These are phyloP conservation scores for Candolleomyces aberdarensis DNA, from an alignment of 768 basidiomycete species.

Conservation along the genomic window DNA sequence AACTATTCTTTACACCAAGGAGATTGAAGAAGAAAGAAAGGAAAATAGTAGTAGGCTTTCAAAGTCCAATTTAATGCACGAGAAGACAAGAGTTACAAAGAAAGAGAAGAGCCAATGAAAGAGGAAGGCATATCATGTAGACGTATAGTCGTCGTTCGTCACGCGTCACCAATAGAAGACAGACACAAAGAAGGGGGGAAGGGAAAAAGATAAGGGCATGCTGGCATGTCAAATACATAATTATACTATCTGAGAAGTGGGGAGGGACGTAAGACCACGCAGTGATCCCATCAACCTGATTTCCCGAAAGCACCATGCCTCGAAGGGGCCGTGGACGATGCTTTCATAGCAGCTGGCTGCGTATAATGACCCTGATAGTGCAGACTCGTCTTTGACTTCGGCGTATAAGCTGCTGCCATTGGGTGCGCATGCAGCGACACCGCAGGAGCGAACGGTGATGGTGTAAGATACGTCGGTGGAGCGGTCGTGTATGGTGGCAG, in stretches of 20 bases:
- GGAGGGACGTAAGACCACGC: not conserved
- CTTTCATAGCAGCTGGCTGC: not conserved
- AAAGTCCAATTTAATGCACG: constrained; percentile 1
- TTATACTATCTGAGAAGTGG: not conserved
- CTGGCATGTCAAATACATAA: not conserved
- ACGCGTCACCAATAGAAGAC: not conserved
- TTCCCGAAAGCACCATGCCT: no score
- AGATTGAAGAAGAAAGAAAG: not conserved
- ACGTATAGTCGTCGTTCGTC: not conserved
- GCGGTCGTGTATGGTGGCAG: not conserved
- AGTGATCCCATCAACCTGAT: not conserved
- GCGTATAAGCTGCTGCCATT: not conserved
- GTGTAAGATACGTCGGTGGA: not conserved
- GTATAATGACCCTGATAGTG: not conserved
- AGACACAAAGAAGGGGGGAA: not conserved
- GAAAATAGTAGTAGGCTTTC: not conserved
- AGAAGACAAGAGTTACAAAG: not conserved
- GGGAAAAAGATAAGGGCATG: not conserved
- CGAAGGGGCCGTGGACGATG: no score
- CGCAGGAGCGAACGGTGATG: not conserved
- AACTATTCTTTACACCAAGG: not conserved
- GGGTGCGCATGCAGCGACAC: not conserved
- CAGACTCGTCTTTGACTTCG: not conserved
- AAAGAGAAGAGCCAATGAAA: not conserved
- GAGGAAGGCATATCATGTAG: not conserved